Conservation (phyloP, 345 rosid genomes). For the Salix purpurea region DNA sequence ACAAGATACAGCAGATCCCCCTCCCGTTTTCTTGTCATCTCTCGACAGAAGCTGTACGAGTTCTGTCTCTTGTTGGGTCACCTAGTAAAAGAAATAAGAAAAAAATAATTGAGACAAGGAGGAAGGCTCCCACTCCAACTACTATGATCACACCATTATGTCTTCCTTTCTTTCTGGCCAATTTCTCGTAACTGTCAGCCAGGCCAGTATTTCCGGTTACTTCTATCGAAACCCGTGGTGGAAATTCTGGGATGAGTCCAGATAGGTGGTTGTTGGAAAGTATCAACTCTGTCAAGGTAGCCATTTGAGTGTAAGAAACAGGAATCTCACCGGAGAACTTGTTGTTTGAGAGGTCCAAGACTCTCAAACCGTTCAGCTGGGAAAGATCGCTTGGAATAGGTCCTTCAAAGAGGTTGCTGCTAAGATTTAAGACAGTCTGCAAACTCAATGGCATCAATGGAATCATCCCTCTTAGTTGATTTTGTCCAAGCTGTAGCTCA, state of each 20-base stretch:
- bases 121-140: no score
- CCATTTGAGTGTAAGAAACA: conserved; percentile 1
- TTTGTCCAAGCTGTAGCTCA: conserved; percentile 73
- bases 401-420: conserved; percentile 57
- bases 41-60: no score
- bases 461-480: conserved; percentile 48
- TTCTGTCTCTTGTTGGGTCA: no score
- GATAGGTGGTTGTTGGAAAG: conserved; percentile 57
- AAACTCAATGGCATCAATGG: conserved; percentile 52
- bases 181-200: no score
- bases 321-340: conserved; percentile 55
- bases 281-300: conserved; percentile 44
- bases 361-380: conserved; percentile 40
- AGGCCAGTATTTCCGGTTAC: no score
- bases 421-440: conserved; percentile 73
- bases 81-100: no score
- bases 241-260: conserved; percentile 35
- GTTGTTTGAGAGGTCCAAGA: conserved; percentile 74
- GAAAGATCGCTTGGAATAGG: conserved; percentile 37
- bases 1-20: no score
- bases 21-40: no score
- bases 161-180: no score
- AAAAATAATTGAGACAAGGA: no score
- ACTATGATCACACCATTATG: no score
- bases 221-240: no score